phyloP scores from a whole-genome alignment of 202 grass and related monocot genomes.

The Schoenoplectus triqueter region DNA sequence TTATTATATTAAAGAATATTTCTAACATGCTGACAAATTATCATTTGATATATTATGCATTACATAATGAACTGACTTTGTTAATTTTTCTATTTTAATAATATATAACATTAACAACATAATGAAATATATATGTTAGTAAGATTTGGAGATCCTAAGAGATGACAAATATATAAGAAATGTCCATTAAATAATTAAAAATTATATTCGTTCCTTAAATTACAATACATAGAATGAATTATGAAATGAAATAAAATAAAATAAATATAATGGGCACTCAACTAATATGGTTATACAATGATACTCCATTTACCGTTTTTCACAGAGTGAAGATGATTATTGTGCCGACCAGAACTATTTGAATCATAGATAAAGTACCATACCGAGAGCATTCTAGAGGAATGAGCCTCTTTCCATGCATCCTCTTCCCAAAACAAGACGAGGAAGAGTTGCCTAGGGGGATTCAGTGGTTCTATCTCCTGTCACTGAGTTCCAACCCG shows the following conservation, averaged over 20 bases:
- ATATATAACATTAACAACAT: too few relatives aligned
- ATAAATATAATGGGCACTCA: not conserved
- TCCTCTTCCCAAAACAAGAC: conserved; percentile 26
- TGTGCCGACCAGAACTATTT: conserved; percentile 16
- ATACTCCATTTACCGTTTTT: not conserved
- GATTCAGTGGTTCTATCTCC: conserved; percentile 16
- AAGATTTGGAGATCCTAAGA: too few relatives aligned
- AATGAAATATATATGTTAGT: too few relatives aligned
- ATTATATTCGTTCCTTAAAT: not conserved
- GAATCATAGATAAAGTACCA: not conserved
- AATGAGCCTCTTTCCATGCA: not conserved
- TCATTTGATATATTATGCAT: too few relatives aligned
- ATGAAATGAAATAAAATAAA: not conserved
- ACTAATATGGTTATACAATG: not conserved
- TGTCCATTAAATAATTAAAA: not conserved
- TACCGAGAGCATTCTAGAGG: not conserved
- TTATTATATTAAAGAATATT: too few relatives aligned
- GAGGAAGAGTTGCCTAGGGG: conserved; percentile 16
- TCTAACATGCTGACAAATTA: too few relatives aligned
- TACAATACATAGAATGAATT: not conserved
- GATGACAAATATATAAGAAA: too few relatives aligned
- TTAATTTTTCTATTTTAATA: too few relatives aligned
- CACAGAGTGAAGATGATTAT: not conserved
- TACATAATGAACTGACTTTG: too few relatives aligned
- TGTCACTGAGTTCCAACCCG: conserved; percentile 35